These are phyloP conservation scores for Entrophospora sp. DNA, from an alignment of 192 early-diverging fungal genomes.

Conservation along the genomic window DNA sequence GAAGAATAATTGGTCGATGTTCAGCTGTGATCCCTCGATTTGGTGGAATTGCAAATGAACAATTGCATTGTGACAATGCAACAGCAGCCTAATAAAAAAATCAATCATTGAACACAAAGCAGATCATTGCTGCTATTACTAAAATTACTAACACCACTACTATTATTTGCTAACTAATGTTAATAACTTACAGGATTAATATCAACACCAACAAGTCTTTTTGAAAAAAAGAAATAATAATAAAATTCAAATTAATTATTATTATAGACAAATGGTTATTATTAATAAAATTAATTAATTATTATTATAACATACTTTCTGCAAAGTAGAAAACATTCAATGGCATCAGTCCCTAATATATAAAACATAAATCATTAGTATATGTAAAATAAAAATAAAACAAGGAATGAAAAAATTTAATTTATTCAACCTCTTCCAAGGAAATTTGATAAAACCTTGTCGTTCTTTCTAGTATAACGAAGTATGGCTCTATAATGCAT, in stretches of 20 bases:
- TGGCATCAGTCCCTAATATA: slow-evolving; percentile 68
- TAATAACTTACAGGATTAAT: slow-evolving; percentile 65
- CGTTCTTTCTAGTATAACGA: slow-evolving; percentile 67
- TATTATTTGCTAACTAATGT: too few relatives aligned
- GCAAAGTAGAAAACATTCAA: slow-evolving; percentile 74
- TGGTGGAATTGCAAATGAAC: slow-evolving; percentile 69
- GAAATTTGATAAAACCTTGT: slow-evolving; percentile 83
- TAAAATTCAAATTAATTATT: background rate
- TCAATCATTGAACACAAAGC: too few relatives aligned
- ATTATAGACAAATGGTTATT: too few relatives aligned
- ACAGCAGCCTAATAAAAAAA: slow-evolving; percentile 51
- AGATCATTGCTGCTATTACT: too few relatives aligned
- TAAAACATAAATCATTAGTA: background rate
- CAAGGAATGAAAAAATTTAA: too few relatives aligned
- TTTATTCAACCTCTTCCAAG: slow-evolving; percentile 76
- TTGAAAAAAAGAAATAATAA: background rate
- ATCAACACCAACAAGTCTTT: slow-evolving; percentile 61
- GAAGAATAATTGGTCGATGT: slow-evolving; percentile 72
- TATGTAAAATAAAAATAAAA: too few relatives aligned
- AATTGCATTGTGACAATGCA: slow-evolving; percentile 76
- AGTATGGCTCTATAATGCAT: slow-evolving; percentile 46
- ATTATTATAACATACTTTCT: slow-evolving; percentile 40
- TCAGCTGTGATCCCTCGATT: slow-evolving; percentile 56
- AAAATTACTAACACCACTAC: too few relatives aligned
- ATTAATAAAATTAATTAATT: background rate